Base-by-base conservation (phyloP, 495 filamentous ascomycete species). In the Penicillium pulvis region DNA sequence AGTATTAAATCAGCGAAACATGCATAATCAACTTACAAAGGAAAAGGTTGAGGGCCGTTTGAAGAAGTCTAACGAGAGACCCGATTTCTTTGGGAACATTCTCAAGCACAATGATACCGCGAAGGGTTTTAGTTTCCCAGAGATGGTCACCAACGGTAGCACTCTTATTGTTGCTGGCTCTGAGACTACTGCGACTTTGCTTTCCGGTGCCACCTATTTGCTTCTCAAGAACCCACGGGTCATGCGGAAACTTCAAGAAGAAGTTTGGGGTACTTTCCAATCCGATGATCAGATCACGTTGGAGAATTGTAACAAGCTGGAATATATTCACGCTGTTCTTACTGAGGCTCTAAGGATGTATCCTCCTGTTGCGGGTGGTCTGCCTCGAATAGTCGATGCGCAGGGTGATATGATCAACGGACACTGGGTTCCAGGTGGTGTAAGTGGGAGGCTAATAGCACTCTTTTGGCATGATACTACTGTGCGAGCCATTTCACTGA, bases 171-270 rank as follows among this genome's bases (percentile, higher is more conserved):
- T 81, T 16, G 83, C 72, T 23, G 83, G 83, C 11, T 79, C 76
- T 0, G 85, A 88, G 59, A 86, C 85, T 1, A 84, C 84, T 3
- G 83, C 84, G 1, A 85, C 84, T 0, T 48, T 79, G 0, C 70
- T 89, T 12, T 73, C 77, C 0, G 82, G 77, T 2, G 73, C 75
- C 0, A 75, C 76, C 0, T 87, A 77, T 61, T 65, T 80, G 8
- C 66, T 87, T 1, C 57, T 78, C 0, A 78, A 57, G 1, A 73
- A 83, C 62, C 80, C 74, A 1, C 51, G 70, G 1, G 60, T 69
- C 0, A 58, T 81, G 28, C 55, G 65, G 6, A 80, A 75, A 60
- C 65, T 86, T 10, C 65, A 65, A 1, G 57, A 67, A 0, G 83
- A 85, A 61, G 75, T 88, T 16, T 69, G 81, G 1, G 47, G 57